Evolutionary conservation across 345 rosid species (phyloP), one percentile per base, ranked within the genome.

Genomic region (Hibiscus trionum): DNA sequence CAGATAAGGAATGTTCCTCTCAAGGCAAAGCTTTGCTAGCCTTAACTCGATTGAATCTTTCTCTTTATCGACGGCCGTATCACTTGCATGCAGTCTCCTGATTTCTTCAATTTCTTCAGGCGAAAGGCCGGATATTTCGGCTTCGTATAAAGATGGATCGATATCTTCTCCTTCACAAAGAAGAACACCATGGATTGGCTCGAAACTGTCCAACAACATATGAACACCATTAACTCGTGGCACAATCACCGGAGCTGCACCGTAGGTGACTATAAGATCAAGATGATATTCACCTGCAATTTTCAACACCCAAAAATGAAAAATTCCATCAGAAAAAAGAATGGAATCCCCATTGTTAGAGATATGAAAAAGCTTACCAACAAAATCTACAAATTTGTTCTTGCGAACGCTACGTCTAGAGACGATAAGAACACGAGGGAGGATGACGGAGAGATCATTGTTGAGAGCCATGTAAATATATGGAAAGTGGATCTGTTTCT

Each of bases 91-190:
- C 27, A 85, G 59, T 74, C 82, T 77, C 65, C 88, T 76, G 80
- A 92, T 83, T 77, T 92, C 91, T 60, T 90, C 96, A 8, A 90
- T 70, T 68, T 90, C 97, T 72, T 85, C 88, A 0, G 74, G 80
- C 3, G 94, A 86, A 57, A 92, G 87, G 1, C 71, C 76, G 0
- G 90, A 67, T 16, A 76, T 53, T 24, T 86, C 94, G 0, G 81
- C 77, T 35, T 86, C 86, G 66, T 88, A 93, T 2, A 88, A 68
- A 10, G 98, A 88, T 14, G 97, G 97, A 67, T 93, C 96, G 19
- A 93, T 86, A 69, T 92, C 97, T 78, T 92, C 97, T 15, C 97
- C 97, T 84, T 92, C 96, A 49, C 96, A 93, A 0, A 90, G 94
- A 44, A 93, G 96, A 70, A 93, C 96, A 4, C 98, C 96, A 58